A percentile compares a stretch with the other conserved stretches of the same genome.
These are phyloP conservation scores for Secale cereale DNA, from an alignment of 176 grass and related monocot genomes.

Conservation along the genomic window DNA sequence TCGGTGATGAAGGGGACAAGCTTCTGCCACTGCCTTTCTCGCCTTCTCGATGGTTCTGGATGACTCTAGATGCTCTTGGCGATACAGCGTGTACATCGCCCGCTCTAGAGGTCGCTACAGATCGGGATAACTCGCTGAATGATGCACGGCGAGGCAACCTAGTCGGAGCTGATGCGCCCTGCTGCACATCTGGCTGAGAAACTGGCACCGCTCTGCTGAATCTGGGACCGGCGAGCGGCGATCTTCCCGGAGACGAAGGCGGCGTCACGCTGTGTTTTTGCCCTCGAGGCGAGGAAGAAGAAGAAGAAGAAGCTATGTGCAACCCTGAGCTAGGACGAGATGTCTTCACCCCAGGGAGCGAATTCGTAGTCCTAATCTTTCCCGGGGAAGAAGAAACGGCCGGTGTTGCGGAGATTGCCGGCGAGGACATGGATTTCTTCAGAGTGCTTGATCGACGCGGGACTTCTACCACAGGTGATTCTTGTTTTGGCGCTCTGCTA, in stretches of 20 bases:
- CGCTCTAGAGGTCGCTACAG: neutral
- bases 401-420: neutral
- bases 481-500: neutral
- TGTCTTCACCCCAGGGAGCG: neutral
- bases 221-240: neutral
- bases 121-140: neutral
- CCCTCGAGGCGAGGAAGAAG: neutral
- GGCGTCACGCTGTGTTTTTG: neutral
- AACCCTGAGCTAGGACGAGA: neutral
- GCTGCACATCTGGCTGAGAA: neutral
- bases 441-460: neutral
- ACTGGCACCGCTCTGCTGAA: neutral
- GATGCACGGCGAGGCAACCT: conserved; percentile 23
- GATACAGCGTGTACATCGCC: neutral
- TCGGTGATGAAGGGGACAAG: conserved; percentile 1
- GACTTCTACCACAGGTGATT: neutral
- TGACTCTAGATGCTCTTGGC: neutral
- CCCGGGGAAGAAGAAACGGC: neutral
- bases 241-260: neutral
- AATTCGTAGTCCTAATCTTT: neutral
- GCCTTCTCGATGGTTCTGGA: neutral
- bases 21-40: neutral
- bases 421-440: conserved; percentile 17
- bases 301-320: neutral
- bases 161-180: neutral